A percentile compares a stretch with the other conserved stretches of the same genome.
Evolutionary conservation across 2,329 filamentous ascomycete species (phyloP).

Genomic region (Colletotrichum aenigma): DNA sequence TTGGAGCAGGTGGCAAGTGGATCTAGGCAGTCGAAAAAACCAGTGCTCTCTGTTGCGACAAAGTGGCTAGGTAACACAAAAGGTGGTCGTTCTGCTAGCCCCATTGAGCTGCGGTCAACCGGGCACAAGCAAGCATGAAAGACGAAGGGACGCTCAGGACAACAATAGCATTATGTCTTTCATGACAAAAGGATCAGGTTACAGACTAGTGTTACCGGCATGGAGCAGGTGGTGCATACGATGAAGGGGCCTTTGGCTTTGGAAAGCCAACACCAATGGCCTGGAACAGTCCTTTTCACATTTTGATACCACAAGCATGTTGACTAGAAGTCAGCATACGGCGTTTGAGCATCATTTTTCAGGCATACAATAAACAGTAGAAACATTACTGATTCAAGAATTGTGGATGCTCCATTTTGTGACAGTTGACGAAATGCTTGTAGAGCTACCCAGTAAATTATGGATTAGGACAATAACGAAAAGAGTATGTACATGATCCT

Average conservation of each 20-base stretch:
- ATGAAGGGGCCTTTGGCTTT: background rate
- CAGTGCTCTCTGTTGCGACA: conserved; percentile 6
- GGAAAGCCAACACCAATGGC: background rate
- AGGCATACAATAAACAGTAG: background rate
- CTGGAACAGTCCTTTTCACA: background rate
- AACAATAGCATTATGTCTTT: background rate
- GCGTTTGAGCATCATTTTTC: background rate
- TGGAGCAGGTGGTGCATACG: background rate
- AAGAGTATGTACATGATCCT: background rate
- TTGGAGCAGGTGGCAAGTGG: background rate
- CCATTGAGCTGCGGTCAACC: conserved; percentile 6
- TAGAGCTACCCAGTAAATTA: background rate
- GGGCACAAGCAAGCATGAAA: background rate
- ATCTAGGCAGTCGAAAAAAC: background rate
- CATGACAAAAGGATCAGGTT: background rate
- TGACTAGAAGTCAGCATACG: background rate
- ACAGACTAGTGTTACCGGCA: background rate
- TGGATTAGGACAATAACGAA: background rate
- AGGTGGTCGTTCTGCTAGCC: background rate
- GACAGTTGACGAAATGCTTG: background rate
- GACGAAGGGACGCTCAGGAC: background rate
- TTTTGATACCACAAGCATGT: background rate
- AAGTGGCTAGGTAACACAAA: conserved; percentile 7
- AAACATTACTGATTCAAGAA: background rate
- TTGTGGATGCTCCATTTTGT: background rate